Evolutionary conservation across 192 early-diverging fungal species (phyloP), one percentile per base, ranked within the genome.

Genomic region (Dispira simplex): DNA sequence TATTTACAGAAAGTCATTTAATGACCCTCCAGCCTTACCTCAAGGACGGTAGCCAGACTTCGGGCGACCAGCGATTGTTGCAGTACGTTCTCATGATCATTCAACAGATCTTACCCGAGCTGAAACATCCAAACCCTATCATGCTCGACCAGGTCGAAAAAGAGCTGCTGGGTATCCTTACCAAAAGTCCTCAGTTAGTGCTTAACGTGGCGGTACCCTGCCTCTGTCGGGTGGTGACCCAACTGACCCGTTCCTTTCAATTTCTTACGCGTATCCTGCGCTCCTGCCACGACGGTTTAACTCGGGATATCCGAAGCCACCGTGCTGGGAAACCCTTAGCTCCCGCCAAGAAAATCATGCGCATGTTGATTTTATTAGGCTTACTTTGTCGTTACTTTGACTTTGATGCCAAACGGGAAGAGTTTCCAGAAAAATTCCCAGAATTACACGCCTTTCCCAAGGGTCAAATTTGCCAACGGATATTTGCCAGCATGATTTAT

Each of bases 341-440:
- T 47, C 72, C 81, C 0, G 46, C 71, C 26, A 73, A 75, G 27
- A 77, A 71, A 48, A 60, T 81, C 20, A 82, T 79, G 71, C 80
- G 89, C 32, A 77, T 90, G n/a, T 71, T 91, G 58, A 79, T 88
- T 11, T 80, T 96, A 43, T 75, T 81, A 11, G 85, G 86, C 14
- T 69, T 89, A 47, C 63, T 90, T 8, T 85, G 85, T 47, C 79
- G 85, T 39, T 69, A 91, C 63, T 92, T 89, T 80, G 81, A 88
- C 51, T 93, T 93, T 79, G 89, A 90, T 55, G n/a, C 66, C 46
- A 67, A 77, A 26, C 70, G 73, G 8, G 28, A 65, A 27, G 64
- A 72, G 39, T 68, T 77, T 4, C 53, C 28, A 0, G 68, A 67
- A 11, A 60, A 68, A 43, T 77, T 77, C 44, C 66, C 62, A 56